phyloP scores from a whole-genome alignment of 805 yeast species.

The Candida odintsovae region DNA sequence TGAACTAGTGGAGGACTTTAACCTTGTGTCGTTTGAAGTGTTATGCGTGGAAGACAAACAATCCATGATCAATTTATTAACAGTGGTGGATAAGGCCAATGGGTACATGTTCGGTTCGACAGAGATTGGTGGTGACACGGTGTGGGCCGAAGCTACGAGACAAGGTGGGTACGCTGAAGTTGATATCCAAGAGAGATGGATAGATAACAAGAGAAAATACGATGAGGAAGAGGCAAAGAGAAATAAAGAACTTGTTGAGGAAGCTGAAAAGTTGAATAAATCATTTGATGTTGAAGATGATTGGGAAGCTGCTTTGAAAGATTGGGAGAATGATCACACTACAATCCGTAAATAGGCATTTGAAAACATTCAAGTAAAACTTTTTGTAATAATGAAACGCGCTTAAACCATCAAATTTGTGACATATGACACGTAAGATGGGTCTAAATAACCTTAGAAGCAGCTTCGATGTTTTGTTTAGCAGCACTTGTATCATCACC shows the following conservation, averaged over 20 bases:
- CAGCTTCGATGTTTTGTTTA: slow-evolving; percentile 20
- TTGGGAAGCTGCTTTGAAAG: slow-evolving; percentile 58
- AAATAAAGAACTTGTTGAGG: slow-evolving; percentile 35
- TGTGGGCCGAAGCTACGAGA: slow-evolving; percentile 95
- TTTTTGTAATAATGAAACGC: not conserved
- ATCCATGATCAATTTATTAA: slow-evolving; percentile 79
- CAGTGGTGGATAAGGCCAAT: slow-evolving; percentile 80
- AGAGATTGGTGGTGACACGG: slow-evolving; percentile 93
- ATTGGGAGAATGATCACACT: slow-evolving; percentile 47
- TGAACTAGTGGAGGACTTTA: slow-evolving; percentile 81
- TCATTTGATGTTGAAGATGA: slow-evolving; percentile 58
- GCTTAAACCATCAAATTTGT: not conserved
- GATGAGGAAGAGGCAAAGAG: slow-evolving; percentile 57
- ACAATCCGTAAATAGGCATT: slow-evolving; percentile 14
- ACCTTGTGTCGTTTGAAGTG: slow-evolving; percentile 83
- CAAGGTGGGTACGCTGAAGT: slow-evolving; percentile 54
- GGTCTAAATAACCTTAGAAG: slow-evolving; percentile 19
- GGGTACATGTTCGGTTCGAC: slow-evolving; percentile 92
- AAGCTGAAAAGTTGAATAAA: slow-evolving; percentile 34
- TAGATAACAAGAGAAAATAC: slow-evolving; percentile 73
- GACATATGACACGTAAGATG: too few species aligned
- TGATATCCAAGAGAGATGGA: slow-evolving; percentile 94
- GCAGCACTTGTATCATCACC: slow-evolving; percentile 27
- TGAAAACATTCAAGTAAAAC: not conserved
- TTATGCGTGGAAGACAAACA: slow-evolving; percentile 86